These are phyloP conservation scores for Salix suchowensis DNA, from an alignment of 345 rosid species.

Conservation along the genomic window DNA sequence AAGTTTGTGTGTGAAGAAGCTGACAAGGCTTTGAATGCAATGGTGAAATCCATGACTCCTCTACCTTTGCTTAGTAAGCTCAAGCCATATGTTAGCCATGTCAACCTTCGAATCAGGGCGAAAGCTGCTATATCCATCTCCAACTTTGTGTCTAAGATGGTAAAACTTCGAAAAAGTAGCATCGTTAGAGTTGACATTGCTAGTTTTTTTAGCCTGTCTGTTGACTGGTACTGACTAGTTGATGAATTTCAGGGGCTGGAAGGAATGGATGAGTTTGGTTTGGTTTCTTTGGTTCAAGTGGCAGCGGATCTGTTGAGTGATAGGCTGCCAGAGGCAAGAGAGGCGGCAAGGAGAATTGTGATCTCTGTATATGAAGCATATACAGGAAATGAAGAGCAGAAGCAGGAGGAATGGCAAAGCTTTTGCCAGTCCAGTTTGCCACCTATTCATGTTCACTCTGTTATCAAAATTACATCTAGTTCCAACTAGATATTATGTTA, in stretches of 20 bases:
- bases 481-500: not conserved
- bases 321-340: conserved; percentile 84
- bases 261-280: conserved; percentile 62
- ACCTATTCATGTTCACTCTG: conserved; percentile 57
- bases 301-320: conserved; percentile 64
- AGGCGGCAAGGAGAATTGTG: conserved; percentile 66
- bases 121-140: conserved; percentile 69
- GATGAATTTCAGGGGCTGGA: conserved; percentile 37
- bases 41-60: conserved; percentile 56
- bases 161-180: conserved; percentile 13
- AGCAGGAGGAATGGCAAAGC: conserved; percentile 67
- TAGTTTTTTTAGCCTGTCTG: not conserved
- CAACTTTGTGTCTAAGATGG: conserved; percentile 57
- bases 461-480: conserved; percentile 42
- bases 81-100: conserved; percentile 45
- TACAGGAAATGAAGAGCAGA: conserved; percentile 43
- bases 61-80: conserved; percentile 60
- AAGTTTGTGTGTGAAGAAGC: conserved; percentile 91
- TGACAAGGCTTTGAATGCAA: conserved; percentile 47
- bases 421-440: conserved; percentile 62
- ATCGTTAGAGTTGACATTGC: not conserved
- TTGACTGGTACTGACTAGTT: not conserved
- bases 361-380: conserved; percentile 34
- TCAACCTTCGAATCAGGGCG: conserved; percentile 69
- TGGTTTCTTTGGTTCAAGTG: conserved; percentile 45